phyloP scores from a whole-genome alignment of 306 rosid species.

The Acacia confusa region DNA sequence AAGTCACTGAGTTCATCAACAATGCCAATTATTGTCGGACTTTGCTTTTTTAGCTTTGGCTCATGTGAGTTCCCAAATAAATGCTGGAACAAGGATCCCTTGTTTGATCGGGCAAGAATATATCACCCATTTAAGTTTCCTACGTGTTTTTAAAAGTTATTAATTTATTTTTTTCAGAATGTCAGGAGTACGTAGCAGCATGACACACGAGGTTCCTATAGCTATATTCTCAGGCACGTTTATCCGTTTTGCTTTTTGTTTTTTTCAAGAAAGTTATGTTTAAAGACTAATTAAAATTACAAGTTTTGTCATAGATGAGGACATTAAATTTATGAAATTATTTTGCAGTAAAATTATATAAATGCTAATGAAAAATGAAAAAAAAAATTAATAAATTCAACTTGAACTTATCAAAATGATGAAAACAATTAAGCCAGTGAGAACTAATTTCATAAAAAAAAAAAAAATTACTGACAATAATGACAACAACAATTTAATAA shows the following conservation, averaged over 20 bases:
- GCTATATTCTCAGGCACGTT: neutral
- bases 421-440: too few species aligned
- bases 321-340: neutral
- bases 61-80: neutral
- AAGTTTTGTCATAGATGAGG: neutral
- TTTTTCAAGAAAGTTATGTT: neutral
- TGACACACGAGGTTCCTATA: neutral
- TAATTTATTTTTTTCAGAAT: neutral
- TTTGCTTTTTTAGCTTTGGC: neutral
- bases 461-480: too few species aligned
- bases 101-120: constrained; percentile 21
- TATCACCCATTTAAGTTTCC: neutral
- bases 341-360: neutral
- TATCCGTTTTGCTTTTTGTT: neutral
- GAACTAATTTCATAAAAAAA: too few species aligned
- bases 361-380: too few species aligned
- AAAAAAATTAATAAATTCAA: too few species aligned
- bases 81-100: constrained; percentile 7
- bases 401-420: too few species aligned
- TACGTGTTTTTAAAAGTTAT: neutral
- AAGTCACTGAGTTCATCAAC: neutral
- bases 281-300: neutral
- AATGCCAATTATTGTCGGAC: neutral
- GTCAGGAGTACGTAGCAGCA: neutral
- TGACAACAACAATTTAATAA: too few species aligned